Conservation (phyloP, 2,329 filamentous ascomycete genomes). For the Fusarium vanettenii region DNA sequence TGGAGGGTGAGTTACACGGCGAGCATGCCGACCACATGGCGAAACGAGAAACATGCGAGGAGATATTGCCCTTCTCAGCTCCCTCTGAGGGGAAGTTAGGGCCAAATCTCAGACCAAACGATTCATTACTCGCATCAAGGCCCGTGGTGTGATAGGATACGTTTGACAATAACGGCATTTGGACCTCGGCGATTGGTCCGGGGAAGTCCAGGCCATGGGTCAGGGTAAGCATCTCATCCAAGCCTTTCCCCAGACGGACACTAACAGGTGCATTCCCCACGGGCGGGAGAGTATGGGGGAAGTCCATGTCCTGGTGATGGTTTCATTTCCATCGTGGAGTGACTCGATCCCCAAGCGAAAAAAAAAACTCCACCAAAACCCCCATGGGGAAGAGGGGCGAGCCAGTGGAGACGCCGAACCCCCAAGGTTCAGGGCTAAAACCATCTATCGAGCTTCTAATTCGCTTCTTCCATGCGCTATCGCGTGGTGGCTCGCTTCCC, state of each 20-base stretch:
- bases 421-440: conserved; percentile 13
- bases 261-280: conserved; percentile 5
- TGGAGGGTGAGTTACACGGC: neutral
- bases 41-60: neutral
- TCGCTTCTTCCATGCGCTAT: neutral
- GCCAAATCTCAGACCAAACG: neutral
- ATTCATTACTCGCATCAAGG: conserved; percentile 1
- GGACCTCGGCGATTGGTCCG: conserved; percentile 19
- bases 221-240: neutral
- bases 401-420: neutral
- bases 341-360: conserved; percentile 6
- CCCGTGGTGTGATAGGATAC: neutral
- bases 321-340: conserved; percentile 9
- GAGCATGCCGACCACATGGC: conserved; percentile 2
- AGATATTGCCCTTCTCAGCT: conserved; percentile 26
- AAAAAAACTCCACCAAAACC: neutral
- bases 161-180: neutral
- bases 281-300: neutral
- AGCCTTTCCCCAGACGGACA: conserved; percentile 19
- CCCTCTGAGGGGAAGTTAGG: neutral
- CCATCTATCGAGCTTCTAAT: neutral
- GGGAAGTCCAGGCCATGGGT: conserved; percentile 3
- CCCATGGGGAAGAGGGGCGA: conserved; percentile 31
- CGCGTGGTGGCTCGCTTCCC: neutral
- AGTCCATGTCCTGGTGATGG: neutral